Percentiles rank a stretch among this genome's conserved stretches.
Evolutionary conservation across 1,139 yeast species (phyloP).

Genomic region (Keqinozyma sinolaborantium): DNA sequence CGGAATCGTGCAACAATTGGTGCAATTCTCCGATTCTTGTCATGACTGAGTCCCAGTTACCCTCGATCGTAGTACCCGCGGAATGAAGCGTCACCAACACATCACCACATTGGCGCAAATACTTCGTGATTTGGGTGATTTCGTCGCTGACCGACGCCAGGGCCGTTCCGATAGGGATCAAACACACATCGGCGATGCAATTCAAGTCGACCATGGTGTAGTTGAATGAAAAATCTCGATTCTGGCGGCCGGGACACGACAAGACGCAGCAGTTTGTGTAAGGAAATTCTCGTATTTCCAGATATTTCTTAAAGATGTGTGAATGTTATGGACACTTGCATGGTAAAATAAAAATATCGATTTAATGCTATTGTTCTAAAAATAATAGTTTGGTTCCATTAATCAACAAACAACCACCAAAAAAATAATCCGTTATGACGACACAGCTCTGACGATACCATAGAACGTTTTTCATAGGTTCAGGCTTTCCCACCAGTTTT

Average conservation of each 20-base stretch:
- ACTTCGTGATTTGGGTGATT: conserved; percentile 62
- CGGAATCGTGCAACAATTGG: conserved; percentile 61
- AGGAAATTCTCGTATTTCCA: not conserved
- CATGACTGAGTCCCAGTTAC: conserved; percentile 90
- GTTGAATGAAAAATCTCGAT: not conserved
- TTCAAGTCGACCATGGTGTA: conserved; percentile 42
- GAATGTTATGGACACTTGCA: not conserved
- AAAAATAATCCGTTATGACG: too few relatives aligned
- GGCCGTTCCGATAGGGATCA: conserved; percentile 84
- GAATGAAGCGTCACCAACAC: conserved; percentile 73
- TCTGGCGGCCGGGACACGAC: too few relatives aligned
- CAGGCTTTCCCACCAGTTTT: too few relatives aligned
- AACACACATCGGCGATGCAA: conserved; percentile 79
- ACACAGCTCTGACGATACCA: too few relatives aligned
- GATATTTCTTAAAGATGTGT: too few relatives aligned
- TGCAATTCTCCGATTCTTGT: conserved; percentile 77
- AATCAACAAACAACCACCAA: too few relatives aligned
- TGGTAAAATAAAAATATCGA: too few relatives aligned
- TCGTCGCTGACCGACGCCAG: conserved; percentile 78
- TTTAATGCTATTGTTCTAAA: too few relatives aligned
- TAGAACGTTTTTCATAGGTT: too few relatives aligned
- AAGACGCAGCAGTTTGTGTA: too few relatives aligned
- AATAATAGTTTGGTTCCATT: too few relatives aligned
- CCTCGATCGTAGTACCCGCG: conserved; percentile 89
- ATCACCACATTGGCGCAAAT: conserved; percentile 53